These are phyloP conservation scores for Cytospora chrysosperma DNA, from an alignment of 2,329 filamentous ascomycete genomes.

Conservation along the genomic window DNA sequence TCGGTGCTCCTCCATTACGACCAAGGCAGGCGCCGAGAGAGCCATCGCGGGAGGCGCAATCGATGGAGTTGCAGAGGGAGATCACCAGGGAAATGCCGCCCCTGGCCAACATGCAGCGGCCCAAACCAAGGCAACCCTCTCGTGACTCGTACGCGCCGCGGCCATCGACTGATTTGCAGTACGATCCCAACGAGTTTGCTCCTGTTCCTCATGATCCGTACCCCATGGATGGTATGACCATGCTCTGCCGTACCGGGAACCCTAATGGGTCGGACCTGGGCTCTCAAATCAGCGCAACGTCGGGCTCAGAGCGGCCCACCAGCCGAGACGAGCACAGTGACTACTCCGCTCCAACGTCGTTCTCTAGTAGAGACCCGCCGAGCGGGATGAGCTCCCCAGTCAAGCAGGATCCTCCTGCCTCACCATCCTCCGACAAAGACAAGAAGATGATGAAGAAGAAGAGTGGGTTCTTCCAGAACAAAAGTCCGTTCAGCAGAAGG, in stretches of 20 bases:
- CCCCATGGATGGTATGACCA: slow-evolving; percentile 93
- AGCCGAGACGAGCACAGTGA: slow-evolving; percentile 90
- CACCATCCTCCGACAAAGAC: slow-evolving; percentile 53
- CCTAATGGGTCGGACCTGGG: slow-evolving; percentile 63
- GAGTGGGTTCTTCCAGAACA: slow-evolving; percentile 90
- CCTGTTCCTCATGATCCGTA: slow-evolving; percentile 88
- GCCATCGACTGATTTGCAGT: slow-evolving; percentile 33
- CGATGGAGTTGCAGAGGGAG: background rate
- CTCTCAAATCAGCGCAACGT: slow-evolving; percentile 39
- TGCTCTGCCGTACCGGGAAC: slow-evolving; percentile 77
- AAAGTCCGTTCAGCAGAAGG: slow-evolving; percentile 79
- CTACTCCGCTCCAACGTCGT: slow-evolving; percentile 83
- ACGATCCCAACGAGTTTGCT: slow-evolving; percentile 60
- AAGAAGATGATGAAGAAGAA: slow-evolving; percentile 68
- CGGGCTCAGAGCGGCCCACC: slow-evolving; percentile 67
- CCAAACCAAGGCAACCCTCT: slow-evolving; percentile 10
- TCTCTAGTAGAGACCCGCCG: slow-evolving; percentile 79
- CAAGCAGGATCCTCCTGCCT: slow-evolving; percentile 54
- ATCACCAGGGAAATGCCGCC: background rate
- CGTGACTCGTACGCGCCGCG: slow-evolving; percentile 25
- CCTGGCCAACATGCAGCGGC: slow-evolving; percentile 28
- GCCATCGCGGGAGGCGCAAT: slow-evolving; percentile 22
- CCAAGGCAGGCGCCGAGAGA: slow-evolving; percentile 25
- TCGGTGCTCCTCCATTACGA: slow-evolving; percentile 18
- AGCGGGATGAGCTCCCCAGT: slow-evolving; percentile 72